A percentile compares a stretch with the other conserved stretches of the same genome.
These are phyloP conservation scores for Cenchrus purpureus DNA, from an alignment of 176 grass and related monocot species.

Conservation along the genomic window DNA sequence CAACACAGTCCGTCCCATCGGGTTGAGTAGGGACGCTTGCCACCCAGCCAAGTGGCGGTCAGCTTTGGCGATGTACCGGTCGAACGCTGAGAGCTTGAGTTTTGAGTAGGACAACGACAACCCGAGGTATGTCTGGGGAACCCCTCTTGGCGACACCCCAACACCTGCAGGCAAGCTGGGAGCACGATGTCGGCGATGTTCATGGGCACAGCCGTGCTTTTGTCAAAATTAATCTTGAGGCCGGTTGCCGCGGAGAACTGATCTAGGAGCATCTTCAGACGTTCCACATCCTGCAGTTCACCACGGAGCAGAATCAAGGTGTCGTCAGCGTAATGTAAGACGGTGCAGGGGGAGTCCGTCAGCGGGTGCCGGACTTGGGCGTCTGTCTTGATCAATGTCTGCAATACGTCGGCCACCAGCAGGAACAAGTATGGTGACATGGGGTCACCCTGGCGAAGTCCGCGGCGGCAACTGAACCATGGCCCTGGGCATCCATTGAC, in stretches of 20 bases:
- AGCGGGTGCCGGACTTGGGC: not conserved
- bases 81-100: accelerated
- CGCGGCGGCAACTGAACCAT: not conserved
- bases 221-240: not conserved
- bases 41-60: not conserved
- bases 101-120: not conserved
- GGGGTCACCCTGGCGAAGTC: not conserved
- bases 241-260: not conserved
- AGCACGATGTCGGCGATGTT: accelerated
- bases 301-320: not conserved
- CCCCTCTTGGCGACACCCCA: accelerated
- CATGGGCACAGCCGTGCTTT: not conserved
- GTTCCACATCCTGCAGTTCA: accelerated
- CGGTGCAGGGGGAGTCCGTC: accelerated
- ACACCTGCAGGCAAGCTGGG: accelerated
- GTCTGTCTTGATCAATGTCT: not conserved
- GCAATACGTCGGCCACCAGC: not conserved
- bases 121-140: not conserved
- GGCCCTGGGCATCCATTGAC: not conserved
- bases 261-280: not conserved
- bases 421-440: not conserved
- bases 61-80: not conserved
- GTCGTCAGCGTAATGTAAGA: not conserved
- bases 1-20: accelerated
- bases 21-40: not conserved